Conservation (phyloP, 2,329 filamentous ascomycete species). For the Fusarium neocosmosporiellum region DNA sequence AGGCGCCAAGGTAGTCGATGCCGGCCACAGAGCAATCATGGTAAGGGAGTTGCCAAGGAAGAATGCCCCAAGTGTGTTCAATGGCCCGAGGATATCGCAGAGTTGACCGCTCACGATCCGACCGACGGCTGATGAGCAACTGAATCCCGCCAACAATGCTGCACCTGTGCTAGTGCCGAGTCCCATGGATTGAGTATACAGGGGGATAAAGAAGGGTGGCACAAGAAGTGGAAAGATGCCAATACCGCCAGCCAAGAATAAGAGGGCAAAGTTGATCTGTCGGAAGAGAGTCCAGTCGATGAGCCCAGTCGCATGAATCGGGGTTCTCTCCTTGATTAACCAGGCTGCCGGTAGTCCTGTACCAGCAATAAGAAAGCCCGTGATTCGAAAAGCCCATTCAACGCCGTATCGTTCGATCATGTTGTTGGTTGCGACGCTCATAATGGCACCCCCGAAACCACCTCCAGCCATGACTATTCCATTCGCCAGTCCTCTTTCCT, state of each 20-base stretch:
- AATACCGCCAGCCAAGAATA: conserved; percentile 66
- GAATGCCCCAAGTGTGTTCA: conserved; percentile 65
- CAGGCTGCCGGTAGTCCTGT: conserved; percentile 68
- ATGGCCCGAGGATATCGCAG: conserved; percentile 64
- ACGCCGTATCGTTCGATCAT: conserved; percentile 59
- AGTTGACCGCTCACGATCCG: conserved; percentile 64
- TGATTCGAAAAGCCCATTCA: conserved; percentile 64
- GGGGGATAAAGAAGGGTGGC: conserved; percentile 70
- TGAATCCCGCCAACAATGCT: conserved; percentile 70
- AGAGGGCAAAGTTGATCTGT: conserved; percentile 60
- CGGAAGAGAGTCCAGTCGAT: conserved; percentile 67
- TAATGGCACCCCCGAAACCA: conserved; percentile 66
- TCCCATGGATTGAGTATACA: conserved; percentile 66
- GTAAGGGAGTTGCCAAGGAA: conserved; percentile 65
- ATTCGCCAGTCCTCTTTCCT: conserved; percentile 66
- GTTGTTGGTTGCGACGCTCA: conserved; percentile 61
- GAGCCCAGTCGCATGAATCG: conserved; percentile 41
- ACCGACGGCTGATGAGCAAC: conserved; percentile 68
- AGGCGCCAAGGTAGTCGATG: conserved; percentile 64
- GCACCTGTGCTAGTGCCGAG: conserved; percentile 65
- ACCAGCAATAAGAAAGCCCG: conserved; percentile 62
- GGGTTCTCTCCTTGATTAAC: conserved; percentile 60
- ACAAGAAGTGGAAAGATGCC: conserved; percentile 71
- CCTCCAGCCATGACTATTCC: conserved; percentile 65
- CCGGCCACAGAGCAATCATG: conserved; percentile 71